phyloP scores from a whole-genome alignment of 768 basidiomycete species.

The Boletus tomentosulus region DNA sequence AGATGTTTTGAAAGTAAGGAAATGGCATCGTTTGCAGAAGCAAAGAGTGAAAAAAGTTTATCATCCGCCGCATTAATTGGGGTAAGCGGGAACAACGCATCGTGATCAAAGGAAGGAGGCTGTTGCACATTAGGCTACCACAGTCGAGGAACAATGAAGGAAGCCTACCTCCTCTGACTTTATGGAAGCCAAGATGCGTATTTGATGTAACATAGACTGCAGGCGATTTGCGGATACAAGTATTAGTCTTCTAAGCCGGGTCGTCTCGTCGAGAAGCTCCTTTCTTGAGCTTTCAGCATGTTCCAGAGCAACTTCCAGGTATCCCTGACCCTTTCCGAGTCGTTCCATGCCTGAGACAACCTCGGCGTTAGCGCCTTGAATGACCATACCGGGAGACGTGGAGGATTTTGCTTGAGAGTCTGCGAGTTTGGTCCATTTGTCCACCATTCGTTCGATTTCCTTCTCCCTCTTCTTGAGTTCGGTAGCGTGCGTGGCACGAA shows the following conservation, averaged over 20 bases:
- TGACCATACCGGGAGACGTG: constrained; percentile 44
- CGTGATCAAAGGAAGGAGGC: constrained; percentile 44
- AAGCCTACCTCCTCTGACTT: constrained; percentile 46
- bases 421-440: constrained; percentile 69
- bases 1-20: constrained; percentile 29
- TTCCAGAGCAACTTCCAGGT: constrained; percentile 64
- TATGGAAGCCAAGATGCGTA: constrained; percentile 37
- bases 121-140: constrained; percentile 21
- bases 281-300: constrained; percentile 66
- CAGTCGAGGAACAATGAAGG: constrained; percentile 1
- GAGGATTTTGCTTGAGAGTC: constrained; percentile 64
- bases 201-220: constrained; percentile 50
- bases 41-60: constrained; percentile 43
- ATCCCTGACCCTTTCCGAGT: constrained; percentile 48
- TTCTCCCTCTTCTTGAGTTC: constrained; percentile 82
- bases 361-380: constrained; percentile 50
- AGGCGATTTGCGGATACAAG: constrained; percentile 63
- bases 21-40: constrained; percentile 36
- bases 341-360: constrained; percentile 43
- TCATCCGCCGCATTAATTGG: constrained; percentile 47
- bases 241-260: constrained; percentile 54
- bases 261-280: constrained; percentile 62
- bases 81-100: constrained; percentile 50
- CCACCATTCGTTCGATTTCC: constrained; percentile 68
- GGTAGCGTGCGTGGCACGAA: constrained; percentile 62